phyloP scores from a whole-genome alignment of 1,139 yeast genomes.

The Geotrichum macrosporum region DNA sequence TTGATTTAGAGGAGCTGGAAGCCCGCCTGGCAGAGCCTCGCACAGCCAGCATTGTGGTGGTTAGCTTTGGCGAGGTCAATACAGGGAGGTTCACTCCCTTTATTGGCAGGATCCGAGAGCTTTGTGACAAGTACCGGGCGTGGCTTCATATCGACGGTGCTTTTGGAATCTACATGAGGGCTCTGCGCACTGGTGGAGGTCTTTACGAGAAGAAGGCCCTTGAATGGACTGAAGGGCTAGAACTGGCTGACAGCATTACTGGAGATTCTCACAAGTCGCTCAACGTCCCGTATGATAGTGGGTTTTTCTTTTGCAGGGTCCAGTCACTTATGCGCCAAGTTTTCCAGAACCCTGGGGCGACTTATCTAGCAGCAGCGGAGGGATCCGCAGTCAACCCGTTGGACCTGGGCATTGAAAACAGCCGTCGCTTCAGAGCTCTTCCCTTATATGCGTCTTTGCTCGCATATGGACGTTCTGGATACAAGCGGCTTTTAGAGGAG shows the following conservation, averaged over 20 bases:
- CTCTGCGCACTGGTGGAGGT: slow-evolving; percentile 15
- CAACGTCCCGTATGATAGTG: slow-evolving; percentile 34
- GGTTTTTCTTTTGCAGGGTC: slow-evolving; percentile 28
- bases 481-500: slow-evolving; percentile 25
- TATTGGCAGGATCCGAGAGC: slow-evolving; percentile 23
- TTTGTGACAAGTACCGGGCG: slow-evolving; percentile 31
- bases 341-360: slow-evolving; percentile 32
- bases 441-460: slow-evolving; percentile 29
- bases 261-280: slow-evolving; percentile 33
- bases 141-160: slow-evolving; percentile 35
- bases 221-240: slow-evolving; percentile 26
- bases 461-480: slow-evolving; percentile 30
- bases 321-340: slow-evolving; percentile 22
- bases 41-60: slow-evolving; percentile 26
- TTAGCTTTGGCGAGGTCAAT: slow-evolving; percentile 32
- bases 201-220: slow-evolving; percentile 20
- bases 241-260: slow-evolving; percentile 32
- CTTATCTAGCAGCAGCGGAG: slow-evolving; percentile 25
- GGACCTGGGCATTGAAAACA: slow-evolving; percentile 31
- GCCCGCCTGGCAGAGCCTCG: slow-evolving; percentile 18
- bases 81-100: slow-evolving; percentile 30
- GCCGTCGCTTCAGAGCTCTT: slow-evolving; percentile 31
- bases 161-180: slow-evolving; percentile 28
- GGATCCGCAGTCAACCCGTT: slow-evolving; percentile 23
- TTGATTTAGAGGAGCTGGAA: slow-evolving; percentile 26